Conservation (phyloP, 257 asterid species). For the Scutellaria minor region DNA sequence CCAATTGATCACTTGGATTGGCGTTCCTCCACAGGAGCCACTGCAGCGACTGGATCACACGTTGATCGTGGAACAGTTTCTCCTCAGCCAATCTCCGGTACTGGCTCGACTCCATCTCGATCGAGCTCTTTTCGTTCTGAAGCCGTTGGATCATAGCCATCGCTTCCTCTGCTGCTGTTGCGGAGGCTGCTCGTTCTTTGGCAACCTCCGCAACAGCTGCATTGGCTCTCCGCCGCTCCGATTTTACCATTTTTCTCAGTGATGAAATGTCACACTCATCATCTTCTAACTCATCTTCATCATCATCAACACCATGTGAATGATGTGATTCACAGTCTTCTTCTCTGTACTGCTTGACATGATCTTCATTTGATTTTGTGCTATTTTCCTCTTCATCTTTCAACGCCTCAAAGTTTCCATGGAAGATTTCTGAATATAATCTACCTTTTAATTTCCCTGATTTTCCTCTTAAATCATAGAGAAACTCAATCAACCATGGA, state of each 20-base stretch:
- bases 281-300: not conserved
- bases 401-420: too few relatives aligned
- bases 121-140: conserved; percentile 60
- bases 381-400: too few relatives aligned
- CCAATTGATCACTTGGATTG: conserved; percentile 27
- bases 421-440: conserved; percentile 16
- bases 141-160: conserved; percentile 74
- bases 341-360: conserved; percentile 6
- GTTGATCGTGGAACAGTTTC: conserved; percentile 56
- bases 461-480: conserved; percentile 30
- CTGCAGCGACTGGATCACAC: conserved; percentile 60
- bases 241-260: conserved; percentile 50
- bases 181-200: conserved; percentile 62
- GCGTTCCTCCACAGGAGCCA: conserved; percentile 42
- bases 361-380: conserved; percentile 34
- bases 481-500: conserved; percentile 32
- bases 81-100: conserved; percentile 59
- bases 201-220: conserved; percentile 55
- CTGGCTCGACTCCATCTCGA: conserved; percentile 64
- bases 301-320: too few relatives aligned
- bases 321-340: too few relatives aligned
- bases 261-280: conserved; percentile 38
- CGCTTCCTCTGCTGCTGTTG: conserved; percentile 69
- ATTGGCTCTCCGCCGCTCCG: conserved; percentile 46
- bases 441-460: conserved; percentile 39